Evolutionary conservation across 179 eudicot species (phyloP).

Genomic region (Beta corolliflora): DNA sequence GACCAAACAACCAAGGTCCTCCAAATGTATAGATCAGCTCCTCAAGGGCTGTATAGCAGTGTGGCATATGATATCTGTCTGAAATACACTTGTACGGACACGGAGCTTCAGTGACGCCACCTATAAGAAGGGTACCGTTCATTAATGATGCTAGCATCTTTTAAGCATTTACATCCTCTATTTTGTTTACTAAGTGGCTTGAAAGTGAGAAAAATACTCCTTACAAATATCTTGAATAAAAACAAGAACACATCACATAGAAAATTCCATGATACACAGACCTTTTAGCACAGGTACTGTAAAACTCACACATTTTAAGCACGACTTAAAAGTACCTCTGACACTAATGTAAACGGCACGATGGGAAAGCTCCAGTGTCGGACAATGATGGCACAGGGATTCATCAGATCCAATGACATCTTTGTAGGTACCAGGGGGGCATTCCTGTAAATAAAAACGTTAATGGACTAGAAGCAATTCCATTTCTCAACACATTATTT

Average conservation of each 20-base stretch:
- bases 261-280: neutral
- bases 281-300: neutral
- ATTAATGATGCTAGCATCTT: conserved; percentile 18
- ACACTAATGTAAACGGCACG: conserved; percentile 71
- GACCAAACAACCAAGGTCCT: conserved; percentile 97
- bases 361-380: conserved; percentile 69
- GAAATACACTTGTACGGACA: conserved; percentile 95
- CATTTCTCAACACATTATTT: neutral
- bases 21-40: conserved; percentile 95
- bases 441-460: conserved; percentile 67
- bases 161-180: neutral
- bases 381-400: conserved; percentile 77
- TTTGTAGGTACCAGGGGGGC: conserved; percentile 94
- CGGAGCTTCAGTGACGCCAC: conserved; percentile 89
- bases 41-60: conserved; percentile 94
- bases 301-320: neutral
- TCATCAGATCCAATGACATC: conserved; percentile 75
- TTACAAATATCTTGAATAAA: neutral
- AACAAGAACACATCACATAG: neutral
- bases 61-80: conserved; percentile 96
- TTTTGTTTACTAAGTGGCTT: neutral
- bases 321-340: conserved; percentile 58
- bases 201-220: too few relatives aligned
- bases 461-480: neutral
- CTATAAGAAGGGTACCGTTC: conserved; percentile 38